phyloP scores from a whole-genome alignment of 1,284 basidiomycete genomes.

The Fereydounia khargensis region DNA sequence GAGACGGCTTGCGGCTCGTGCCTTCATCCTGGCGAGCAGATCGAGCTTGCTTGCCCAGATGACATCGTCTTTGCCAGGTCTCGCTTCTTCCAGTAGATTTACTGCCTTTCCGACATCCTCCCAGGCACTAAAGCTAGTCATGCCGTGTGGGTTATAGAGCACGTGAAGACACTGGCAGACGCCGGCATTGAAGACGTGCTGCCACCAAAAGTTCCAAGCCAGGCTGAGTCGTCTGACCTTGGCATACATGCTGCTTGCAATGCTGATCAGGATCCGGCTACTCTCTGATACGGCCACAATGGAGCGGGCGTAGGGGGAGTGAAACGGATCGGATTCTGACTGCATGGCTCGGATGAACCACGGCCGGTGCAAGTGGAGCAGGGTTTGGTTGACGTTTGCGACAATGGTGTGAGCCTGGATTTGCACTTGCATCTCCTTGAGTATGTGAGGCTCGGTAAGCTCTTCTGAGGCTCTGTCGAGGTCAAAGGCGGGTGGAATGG shows the following conservation, averaged over 20 bases:
- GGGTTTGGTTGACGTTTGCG: constrained; percentile 9
- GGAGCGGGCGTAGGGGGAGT: constrained; percentile 3
- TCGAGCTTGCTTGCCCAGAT: background rate
- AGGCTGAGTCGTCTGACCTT: constrained; percentile 1
- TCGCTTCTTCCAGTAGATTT: constrained; percentile 1
- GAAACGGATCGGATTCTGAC: background rate
- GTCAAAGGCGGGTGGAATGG: background rate
- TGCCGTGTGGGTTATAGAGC: constrained; percentile 3
- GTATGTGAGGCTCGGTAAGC: constrained; percentile 2
- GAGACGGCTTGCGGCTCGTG: background rate
- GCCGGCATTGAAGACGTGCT: constrained; percentile 10
- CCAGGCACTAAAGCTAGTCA: constrained; percentile 2
- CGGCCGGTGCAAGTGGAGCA: constrained; percentile 12
- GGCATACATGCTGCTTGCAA: constrained; percentile 1
- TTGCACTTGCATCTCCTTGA: constrained; percentile 1
- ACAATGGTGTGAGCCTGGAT: constrained; percentile 4
- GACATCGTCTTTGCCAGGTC: background rate
- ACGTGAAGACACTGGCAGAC: constrained; percentile 7
- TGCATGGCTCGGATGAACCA: constrained; percentile 9
- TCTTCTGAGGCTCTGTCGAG: background rate
- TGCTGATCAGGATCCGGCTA: constrained; percentile 7
- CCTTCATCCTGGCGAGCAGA: background rate
- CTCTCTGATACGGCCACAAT: constrained; percentile 5
- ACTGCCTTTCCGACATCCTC: constrained; percentile 7
- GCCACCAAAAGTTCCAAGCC: constrained; percentile 6